Conservation (phyloP, 176 grass and related monocot genomes). For the Panicum miliaceum region DNA sequence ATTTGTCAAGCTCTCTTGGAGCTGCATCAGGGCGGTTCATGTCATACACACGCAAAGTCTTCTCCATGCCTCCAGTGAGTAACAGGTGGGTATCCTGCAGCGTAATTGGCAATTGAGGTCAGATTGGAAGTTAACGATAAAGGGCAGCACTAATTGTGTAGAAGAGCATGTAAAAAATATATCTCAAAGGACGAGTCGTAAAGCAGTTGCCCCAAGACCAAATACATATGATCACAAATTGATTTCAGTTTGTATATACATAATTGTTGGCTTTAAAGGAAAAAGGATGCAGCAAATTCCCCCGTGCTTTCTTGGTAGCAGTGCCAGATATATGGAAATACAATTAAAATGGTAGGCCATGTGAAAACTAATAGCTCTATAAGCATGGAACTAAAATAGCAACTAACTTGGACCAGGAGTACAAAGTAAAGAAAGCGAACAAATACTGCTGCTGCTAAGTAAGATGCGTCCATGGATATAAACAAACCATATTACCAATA, state of each 20-base stretch:
- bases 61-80: slow-evolving; percentile 95
- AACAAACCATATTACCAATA: not conserved
- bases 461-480: not conserved
- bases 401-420: not conserved
- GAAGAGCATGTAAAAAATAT: not conserved
- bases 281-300: not conserved
- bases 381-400: not conserved
- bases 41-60: slow-evolving; percentile 88
- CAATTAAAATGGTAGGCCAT: not conserved
- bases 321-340: not conserved
- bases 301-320: not conserved
- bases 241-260: not conserved
- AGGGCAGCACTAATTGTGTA: slow-evolving; percentile 6
- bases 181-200: not conserved
- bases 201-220: too few species aligned
- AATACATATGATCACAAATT: not conserved
- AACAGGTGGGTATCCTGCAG: slow-evolving; percentile 87
- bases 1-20: slow-evolving; percentile 92
- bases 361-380: not conserved
- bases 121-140: slow-evolving; percentile 20
- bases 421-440: not conserved
- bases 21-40: slow-evolving; percentile 94
- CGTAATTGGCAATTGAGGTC: not conserved
- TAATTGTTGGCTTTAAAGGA: not conserved
- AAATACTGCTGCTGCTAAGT: slow-evolving; percentile 7